Conservation (phyloP, 2,329 filamentous ascomycete genomes). For the Rutstroemia sp. region DNA sequence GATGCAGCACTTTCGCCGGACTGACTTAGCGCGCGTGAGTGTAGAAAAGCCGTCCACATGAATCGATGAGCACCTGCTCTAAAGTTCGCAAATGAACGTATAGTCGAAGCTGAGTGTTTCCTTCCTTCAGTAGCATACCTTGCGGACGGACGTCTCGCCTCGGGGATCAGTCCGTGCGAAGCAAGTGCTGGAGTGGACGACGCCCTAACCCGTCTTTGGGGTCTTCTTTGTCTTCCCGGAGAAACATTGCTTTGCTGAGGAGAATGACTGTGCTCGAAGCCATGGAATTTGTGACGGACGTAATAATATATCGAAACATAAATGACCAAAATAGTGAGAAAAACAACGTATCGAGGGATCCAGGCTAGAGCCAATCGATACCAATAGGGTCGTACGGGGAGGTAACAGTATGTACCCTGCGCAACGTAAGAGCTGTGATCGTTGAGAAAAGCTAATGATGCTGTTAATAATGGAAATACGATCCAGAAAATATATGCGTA, state of each 20-base stretch:
- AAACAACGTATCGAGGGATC: conserved; percentile 67
- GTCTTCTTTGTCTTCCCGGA: conserved; percentile 3
- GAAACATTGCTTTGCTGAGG: conserved; percentile 8
- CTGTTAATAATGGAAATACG: conserved; percentile 50
- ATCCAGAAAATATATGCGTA: conserved; percentile 51
- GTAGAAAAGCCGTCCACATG: conserved; percentile 24
- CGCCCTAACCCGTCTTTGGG: conserved; percentile 10
- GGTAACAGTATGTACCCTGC: conserved; percentile 61
- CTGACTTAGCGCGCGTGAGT: conserved; percentile 10
- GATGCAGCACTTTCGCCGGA: conserved; percentile 3
- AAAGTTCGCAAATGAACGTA: conserved; percentile 12
- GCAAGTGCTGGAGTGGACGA: conserved; percentile 21
- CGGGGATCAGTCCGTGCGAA: conserved; percentile 25
- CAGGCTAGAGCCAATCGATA: conserved; percentile 61
- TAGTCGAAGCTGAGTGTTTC: conserved; percentile 16
- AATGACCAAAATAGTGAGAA: conserved; percentile 53
- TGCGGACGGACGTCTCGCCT: conserved; percentile 12
- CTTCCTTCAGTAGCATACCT: conserved; percentile 7
- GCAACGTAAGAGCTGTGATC: conserved; percentile 48
- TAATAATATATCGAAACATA: conserved; percentile 67
- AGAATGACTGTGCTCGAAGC: conserved; percentile 18
- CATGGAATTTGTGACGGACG: conserved; percentile 38
- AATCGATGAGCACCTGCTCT: conserved; percentile 21
- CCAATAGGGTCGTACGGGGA: conserved; percentile 62
- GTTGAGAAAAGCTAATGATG: conserved; percentile 57